These are phyloP conservation scores for Thinopyrum elongatum DNA, from an alignment of 176 grass and related monocot genomes.

Conservation along the genomic window DNA sequence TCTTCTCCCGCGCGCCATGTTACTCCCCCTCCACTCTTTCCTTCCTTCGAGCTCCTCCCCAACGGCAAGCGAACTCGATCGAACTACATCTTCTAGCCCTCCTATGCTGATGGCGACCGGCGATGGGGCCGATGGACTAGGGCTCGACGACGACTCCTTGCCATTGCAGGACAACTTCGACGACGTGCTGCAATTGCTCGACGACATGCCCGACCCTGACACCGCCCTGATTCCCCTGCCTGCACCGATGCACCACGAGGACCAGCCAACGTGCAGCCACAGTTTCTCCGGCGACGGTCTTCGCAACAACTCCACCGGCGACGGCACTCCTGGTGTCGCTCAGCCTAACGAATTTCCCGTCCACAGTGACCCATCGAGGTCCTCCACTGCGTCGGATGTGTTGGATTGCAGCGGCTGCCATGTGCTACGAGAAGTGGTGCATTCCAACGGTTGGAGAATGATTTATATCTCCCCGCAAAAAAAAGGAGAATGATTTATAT, in stretches of 20 bases:
- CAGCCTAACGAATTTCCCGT: not conserved
- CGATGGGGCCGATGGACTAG: not conserved
- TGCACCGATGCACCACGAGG: not conserved
- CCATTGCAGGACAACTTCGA: not conserved
- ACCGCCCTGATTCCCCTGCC: not conserved
- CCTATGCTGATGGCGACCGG: slow-evolving; percentile 2
- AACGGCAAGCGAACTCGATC: not conserved
- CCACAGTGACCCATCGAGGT: not conserved
- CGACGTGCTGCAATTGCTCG: not conserved
- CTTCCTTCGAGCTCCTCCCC: not conserved
- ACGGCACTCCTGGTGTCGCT: not conserved
- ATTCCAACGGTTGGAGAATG: slow-evolving; percentile 40
- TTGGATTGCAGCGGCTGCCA: slow-evolving; percentile 54
- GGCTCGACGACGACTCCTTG: not conserved
- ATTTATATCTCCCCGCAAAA: no score
- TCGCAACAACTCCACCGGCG: not conserved
- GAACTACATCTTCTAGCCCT: not conserved
- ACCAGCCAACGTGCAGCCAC: not conserved
- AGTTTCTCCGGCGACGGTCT: not conserved
- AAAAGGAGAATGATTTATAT: no score
- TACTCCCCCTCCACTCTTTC: not conserved
- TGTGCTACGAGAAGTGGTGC: slow-evolving; percentile 53
- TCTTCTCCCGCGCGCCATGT: not conserved
- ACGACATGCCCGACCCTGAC: not conserved
- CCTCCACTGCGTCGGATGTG: not conserved